Evolutionary conservation across 306 rosid genomes (phyloP), one percentile per base, ranked within the genome.

Genomic region (Casuarina glauca): DNA sequence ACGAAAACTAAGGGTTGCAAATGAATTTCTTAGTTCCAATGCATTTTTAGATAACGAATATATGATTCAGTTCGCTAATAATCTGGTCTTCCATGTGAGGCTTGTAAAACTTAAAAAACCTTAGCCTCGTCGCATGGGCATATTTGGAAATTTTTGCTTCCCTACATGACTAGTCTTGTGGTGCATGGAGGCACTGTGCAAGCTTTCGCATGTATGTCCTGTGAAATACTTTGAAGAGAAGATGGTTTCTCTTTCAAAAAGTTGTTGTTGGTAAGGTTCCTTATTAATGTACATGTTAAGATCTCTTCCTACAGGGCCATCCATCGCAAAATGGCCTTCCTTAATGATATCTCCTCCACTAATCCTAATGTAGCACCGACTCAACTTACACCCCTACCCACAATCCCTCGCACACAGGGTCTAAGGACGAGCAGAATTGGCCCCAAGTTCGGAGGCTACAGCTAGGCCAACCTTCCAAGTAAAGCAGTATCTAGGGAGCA

Each of bases 21-120:
- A 69, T 57, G 55, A 82, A 13, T 68, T 72, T 81, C 57, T 61
- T 80, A 62, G 74, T 68, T 79, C 61, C 16, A 36, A 68, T 54
- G 74, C 17, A 50, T 70, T 79, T 73, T 46, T 76, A 15, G 5
- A 54, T 44, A 46, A 53, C 9, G 64, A 26, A 58, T 52, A 39
- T 66, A 43, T 36, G 80, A 72, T 60, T 46, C 78, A 53, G 38
- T 64, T 60, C 49, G 74, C 76, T 73, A 58, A 70, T 74, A 26
- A 4, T 53, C 48, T 70, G 78, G 70, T 76, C 61, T 58, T 68
- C 50, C 9, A 15, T 76, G 81, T 82, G 79, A 84, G 80, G 80
- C 66, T 26, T 11, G 36, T 45, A 69, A 36, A 69, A 61, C 66
- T 66, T 58, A 50, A 44, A 26, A 55, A 17, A 9, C 19, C 57